These are phyloP conservation scores for Colletotrichum sublineola DNA, from an alignment of 2,329 filamentous ascomycete species.

Conservation along the genomic window DNA sequence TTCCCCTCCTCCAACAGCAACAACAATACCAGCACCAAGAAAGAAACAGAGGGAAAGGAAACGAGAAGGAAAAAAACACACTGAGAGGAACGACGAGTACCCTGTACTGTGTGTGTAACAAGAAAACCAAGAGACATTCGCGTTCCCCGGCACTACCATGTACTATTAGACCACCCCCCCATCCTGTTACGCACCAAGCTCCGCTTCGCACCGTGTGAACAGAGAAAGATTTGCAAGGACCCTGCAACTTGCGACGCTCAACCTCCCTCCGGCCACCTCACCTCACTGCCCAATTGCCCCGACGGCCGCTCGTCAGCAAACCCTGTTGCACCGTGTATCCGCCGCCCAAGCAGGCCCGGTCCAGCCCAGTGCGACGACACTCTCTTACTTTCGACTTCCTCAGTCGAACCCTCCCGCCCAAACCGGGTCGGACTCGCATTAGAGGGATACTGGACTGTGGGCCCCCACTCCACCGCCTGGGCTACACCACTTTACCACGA, in stretches of 20 bases:
- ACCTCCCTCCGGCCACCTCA: constrained; percentile 18
- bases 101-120: not conserved
- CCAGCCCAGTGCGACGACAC: constrained; percentile 38
- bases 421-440: constrained; percentile 39
- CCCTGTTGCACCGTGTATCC: constrained; percentile 39
- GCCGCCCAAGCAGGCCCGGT: constrained; percentile 22
- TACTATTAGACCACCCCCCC: constrained; percentile 20
- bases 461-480: constrained; percentile 42
- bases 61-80: not conserved
- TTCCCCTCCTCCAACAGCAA: not conserved
- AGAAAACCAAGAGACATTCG: constrained; percentile 21
- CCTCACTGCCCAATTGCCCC: constrained; percentile 28
- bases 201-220: constrained; percentile 18
- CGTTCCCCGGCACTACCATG: constrained; percentile 32
- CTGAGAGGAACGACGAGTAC: constrained; percentile 4
- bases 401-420: constrained; percentile 12
- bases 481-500: constrained; percentile 42
- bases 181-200: constrained; percentile 23
- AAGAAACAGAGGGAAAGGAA: not conserved
- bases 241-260: constrained; percentile 12
- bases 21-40: not conserved
- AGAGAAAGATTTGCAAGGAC: constrained; percentile 18
- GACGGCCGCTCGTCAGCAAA: constrained; percentile 34
- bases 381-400: not conserved
- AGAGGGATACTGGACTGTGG: constrained; percentile 39